Evolutionary conservation across 2,329 filamentous ascomycete genomes (phyloP).

Genomic region (Sporothrix schenckii): DNA sequence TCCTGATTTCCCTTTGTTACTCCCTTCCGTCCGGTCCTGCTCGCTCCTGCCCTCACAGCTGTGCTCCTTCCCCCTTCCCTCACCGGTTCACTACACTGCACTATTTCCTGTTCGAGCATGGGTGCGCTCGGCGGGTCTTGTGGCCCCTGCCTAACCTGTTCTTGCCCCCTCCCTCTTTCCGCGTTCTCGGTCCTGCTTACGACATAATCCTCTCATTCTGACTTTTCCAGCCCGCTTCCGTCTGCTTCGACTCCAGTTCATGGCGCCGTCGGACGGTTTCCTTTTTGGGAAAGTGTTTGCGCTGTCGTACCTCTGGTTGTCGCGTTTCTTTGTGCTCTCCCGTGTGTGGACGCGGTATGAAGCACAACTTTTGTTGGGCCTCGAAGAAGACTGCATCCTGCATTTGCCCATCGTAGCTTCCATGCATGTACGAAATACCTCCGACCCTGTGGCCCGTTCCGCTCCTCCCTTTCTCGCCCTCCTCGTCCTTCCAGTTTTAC

Average conservation of each 20-base stretch:
- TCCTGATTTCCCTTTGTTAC: background rate
- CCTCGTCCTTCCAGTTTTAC: too few species aligned
- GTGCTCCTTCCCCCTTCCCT: background rate
- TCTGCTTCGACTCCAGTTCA: background rate
- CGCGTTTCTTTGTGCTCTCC: background rate
- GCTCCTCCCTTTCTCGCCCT: background rate
- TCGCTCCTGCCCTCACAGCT: background rate
- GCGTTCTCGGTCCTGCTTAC: background rate
- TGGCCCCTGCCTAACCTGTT: background rate
- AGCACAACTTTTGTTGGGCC: background rate
- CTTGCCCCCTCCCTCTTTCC: background rate
- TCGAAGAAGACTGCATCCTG: background rate
- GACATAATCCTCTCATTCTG: background rate
- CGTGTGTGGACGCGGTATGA: background rate
- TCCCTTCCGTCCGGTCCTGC: background rate
- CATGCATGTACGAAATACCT: background rate
- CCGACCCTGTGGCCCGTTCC: background rate
- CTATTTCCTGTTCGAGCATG: background rate
- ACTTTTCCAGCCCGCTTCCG: background rate
- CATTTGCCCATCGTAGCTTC: background rate
- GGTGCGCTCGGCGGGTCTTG: background rate
- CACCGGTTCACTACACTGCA: background rate
- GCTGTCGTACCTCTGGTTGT: background rate
- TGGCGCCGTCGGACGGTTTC: background rate
- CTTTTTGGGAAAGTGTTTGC: conserved; percentile 1